A percentile compares a stretch with the other conserved stretches of the same genome.
phyloP scores from a whole-genome alignment of 768 basidiomycete species.

The Amanita molliuscula region DNA sequence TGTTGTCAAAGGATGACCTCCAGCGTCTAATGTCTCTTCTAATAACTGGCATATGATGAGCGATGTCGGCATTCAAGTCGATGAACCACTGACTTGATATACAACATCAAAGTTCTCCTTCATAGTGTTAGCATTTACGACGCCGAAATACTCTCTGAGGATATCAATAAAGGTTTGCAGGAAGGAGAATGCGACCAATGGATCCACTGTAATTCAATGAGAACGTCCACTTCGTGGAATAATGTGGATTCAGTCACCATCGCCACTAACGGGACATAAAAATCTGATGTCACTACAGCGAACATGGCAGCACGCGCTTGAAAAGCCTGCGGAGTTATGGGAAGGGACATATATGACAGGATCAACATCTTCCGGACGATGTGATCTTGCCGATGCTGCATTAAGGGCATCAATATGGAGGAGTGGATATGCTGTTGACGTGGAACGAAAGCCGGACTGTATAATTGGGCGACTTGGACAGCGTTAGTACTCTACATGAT shows the following conservation, averaged over 20 bases:
- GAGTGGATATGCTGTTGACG: constrained; percentile 67
- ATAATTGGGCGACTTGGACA: constrained; percentile 62
- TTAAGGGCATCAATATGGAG: constrained; percentile 83
- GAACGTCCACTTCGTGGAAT: neutral
- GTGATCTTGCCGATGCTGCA: constrained; percentile 51
- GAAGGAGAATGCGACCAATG: constrained; percentile 83
- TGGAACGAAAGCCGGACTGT: constrained; percentile 81
- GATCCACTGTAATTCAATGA: constrained; percentile 51
- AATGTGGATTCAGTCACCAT: constrained; percentile 45
- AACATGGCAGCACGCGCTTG: constrained; percentile 81
- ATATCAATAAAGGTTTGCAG: constrained; percentile 79
- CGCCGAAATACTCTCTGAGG: constrained; percentile 78
- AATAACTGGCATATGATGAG: constrained; percentile 45
- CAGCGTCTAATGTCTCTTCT: constrained; percentile 91
- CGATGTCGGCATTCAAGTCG: constrained; percentile 4
- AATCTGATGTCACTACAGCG: constrained; percentile 66
- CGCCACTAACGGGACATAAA: constrained; percentile 73
- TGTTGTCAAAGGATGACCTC: constrained; percentile 87
- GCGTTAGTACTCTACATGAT: constrained; percentile 12
- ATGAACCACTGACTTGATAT: constrained; percentile 65
- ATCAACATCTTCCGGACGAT: constrained; percentile 48
- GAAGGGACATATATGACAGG: constrained; percentile 62
- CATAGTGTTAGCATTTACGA: constrained; percentile 67
- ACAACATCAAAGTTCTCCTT: constrained; percentile 94
- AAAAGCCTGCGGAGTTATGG: constrained; percentile 30